Base-by-base conservation (phyloP, 768 basidiomycete genomes). In the Suillus placidus region DNA sequence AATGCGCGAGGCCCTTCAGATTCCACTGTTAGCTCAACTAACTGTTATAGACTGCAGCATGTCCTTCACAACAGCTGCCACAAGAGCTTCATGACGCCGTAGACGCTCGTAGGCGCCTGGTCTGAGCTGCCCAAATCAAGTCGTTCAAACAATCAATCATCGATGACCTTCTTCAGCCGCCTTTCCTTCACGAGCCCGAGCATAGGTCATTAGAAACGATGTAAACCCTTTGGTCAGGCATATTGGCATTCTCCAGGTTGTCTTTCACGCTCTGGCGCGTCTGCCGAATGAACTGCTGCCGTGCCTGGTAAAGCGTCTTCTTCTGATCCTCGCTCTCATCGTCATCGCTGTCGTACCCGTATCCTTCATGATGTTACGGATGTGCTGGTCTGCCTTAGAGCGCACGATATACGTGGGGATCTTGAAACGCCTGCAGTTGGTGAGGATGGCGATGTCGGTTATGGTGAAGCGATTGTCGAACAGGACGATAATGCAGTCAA, bases 361-460 rank as follows among this genome's bases (percentile, higher is more conserved):
- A 35, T 77, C 74, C 34, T 37, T 66, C 70, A 73, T 69, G 45
- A 77, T 45, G 58, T 73, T 70, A 14, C 42, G 70, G 40, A 77
- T 75, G 49, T 78, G 71, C 26, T 73, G 74, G 52, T 80, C 77
- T 1, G 80, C 70, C 67, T 80, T 79, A 1, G 80, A 80, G 26
- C 79, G 75, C 30, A 79, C 73, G 42, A 80, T 76, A 56, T 73
- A 76, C 0, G 71, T 71, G 4, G 80, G 77, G 37, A 80, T 79
- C 0, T 72, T 69, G 68, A 73, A 77, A 4, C 68, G 71, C 35
- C 62, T 69, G 62, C 73, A 75, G 62, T 76, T 77, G 8, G 64
- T 62, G 38, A 80, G 73, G 62, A 80, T 75, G 10, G 76, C 76
- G 8, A 74, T 64, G 20, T 78, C 79, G 6, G 78, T 77, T 68